Evolutionary conservation across 2,329 filamentous ascomycete genomes (phyloP).

Genomic region (Colletotrichum graminicola): DNA sequence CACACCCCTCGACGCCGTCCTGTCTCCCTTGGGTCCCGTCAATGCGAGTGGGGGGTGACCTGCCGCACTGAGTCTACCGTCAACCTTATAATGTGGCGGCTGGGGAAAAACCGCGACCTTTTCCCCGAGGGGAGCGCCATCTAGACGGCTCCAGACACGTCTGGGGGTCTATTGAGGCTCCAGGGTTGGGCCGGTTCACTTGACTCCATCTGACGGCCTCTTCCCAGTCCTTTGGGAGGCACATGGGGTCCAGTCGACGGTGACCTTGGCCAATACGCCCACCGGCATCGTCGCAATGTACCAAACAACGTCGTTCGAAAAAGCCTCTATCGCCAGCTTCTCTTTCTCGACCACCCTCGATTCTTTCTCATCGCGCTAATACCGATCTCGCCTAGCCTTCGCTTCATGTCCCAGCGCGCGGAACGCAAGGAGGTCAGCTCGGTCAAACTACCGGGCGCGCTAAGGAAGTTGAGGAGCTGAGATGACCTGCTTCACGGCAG

Average conservation of each 20-base stretch:
- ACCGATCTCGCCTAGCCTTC: background rate
- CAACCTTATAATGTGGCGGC: slow-evolving; percentile 11
- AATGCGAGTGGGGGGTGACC: background rate
- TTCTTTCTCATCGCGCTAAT: slow-evolving; percentile 4
- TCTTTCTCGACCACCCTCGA: background rate
- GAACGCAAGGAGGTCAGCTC: slow-evolving; percentile 7
- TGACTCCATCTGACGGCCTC: background rate
- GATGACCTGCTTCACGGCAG: background rate
- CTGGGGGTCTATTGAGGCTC: background rate
- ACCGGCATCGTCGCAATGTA: background rate
- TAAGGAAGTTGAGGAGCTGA: background rate
- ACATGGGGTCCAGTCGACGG: background rate
- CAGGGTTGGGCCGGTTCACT: background rate
- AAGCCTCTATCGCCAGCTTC: no score
- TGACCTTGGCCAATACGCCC: background rate
- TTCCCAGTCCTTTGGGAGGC: background rate
- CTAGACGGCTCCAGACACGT: slow-evolving; percentile 14
- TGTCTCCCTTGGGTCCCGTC: background rate
- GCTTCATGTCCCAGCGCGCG: background rate
- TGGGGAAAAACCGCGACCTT: background rate
- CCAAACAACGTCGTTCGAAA: background rate
- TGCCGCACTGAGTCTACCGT: slow-evolving; percentile 1
- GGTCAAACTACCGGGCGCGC: slow-evolving; percentile 31
- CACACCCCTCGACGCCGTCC: background rate
- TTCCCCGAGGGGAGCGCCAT: background rate